Evolutionary conservation across 306 rosid species (phyloP), one percentile per base, ranked within the genome.

Genomic region (Nissolia schottii): DNA sequence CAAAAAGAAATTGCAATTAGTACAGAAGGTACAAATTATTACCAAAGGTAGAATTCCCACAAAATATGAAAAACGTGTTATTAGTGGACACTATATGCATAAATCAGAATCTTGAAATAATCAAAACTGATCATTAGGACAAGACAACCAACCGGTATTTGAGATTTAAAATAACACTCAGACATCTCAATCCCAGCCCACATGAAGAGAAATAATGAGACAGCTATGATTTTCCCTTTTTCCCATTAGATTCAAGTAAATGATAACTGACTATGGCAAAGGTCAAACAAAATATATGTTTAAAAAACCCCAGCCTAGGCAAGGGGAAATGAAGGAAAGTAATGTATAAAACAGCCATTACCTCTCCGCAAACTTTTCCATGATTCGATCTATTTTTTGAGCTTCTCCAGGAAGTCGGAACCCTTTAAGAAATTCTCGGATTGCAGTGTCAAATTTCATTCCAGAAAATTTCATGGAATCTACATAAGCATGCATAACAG

Each of bases 281-380:
- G 49, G 62, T 11, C 27, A 48, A 79, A 50, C 23, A 32, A 45
- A 40, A 28, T 12, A 79, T 37, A 55, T 46, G 28, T 18, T 15
- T 25, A 67, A 73, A 20, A 10, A 16, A 72, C 15, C 20, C 31
- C 60, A 14, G 22, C 73, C 24, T 22, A 25, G 34, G 64, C 59
- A 51, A 50, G 61, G 24, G 31, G 70, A 68, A 68, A 79, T 29
- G 51, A 51, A 46, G 67, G 76, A 20, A 68, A 64, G 45, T 65
- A 77, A 58, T 20, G 43, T 15, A 60, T 57, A 45, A 24, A 50
- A 25, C 35, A 69, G 35, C 19, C 25, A 59, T 41, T 85, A 95
- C 99, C 99, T 83, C 79, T 92, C 99, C 22, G 97, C 99, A 89
- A 95, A 92, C 79, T 95, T 95, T 79, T 92, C 99, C 99, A 95